phyloP scores from a whole-genome alignment of 2,329 filamentous ascomycete species.

The Pezicula rhizophila region DNA sequence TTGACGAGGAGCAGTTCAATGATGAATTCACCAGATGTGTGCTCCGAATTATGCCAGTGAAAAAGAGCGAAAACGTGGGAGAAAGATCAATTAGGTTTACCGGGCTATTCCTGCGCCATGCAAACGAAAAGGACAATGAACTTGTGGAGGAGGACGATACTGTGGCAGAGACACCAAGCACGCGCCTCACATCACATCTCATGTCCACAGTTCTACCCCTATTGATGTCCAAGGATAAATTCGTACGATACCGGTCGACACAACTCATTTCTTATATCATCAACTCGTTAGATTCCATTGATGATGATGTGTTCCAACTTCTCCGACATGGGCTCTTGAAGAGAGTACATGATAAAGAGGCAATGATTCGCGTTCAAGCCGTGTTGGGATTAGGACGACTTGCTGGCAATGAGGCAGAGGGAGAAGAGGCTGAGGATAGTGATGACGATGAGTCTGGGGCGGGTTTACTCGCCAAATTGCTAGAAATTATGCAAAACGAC shows the following conservation, averaged over 20 bases:
- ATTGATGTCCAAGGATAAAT: slow-evolving; percentile 85
- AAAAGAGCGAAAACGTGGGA: slow-evolving; percentile 84
- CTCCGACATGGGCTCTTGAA: slow-evolving; percentile 75
- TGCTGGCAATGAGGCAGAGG: slow-evolving; percentile 70
- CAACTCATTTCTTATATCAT: slow-evolving; percentile 88
- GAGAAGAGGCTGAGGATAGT: slow-evolving; percentile 57
- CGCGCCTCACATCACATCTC: slow-evolving; percentile 68
- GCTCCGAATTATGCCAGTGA: slow-evolving; percentile 74
- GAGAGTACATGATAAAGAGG: slow-evolving; percentile 87
- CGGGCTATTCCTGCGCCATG: slow-evolving; percentile 75
- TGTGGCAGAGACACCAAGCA: slow-evolving; percentile 78
- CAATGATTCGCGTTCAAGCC: slow-evolving; percentile 85
- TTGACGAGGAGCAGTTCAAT: slow-evolving; percentile 84
- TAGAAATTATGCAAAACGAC: slow-evolving; percentile 88
- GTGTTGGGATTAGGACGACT: slow-evolving; percentile 83
- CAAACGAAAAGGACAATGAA: slow-evolving; percentile 65
- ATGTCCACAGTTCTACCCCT: slow-evolving; percentile 69
- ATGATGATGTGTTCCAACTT: slow-evolving; percentile 83
- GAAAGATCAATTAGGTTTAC: slow-evolving; percentile 82
- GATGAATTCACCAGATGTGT: slow-evolving; percentile 78
- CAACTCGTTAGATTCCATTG: slow-evolving; percentile 86
- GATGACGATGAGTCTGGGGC: slow-evolving; percentile 62
- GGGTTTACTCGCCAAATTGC: slow-evolving; percentile 73
- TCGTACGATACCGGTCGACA: slow-evolving; percentile 80
- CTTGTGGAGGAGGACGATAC: slow-evolving; percentile 63